Percentiles rank a stretch among this genome's conserved stretches.
These are phyloP conservation scores for Xylariales sp. DNA, from an alignment of 2,329 filamentous ascomycete species.

Conservation along the genomic window DNA sequence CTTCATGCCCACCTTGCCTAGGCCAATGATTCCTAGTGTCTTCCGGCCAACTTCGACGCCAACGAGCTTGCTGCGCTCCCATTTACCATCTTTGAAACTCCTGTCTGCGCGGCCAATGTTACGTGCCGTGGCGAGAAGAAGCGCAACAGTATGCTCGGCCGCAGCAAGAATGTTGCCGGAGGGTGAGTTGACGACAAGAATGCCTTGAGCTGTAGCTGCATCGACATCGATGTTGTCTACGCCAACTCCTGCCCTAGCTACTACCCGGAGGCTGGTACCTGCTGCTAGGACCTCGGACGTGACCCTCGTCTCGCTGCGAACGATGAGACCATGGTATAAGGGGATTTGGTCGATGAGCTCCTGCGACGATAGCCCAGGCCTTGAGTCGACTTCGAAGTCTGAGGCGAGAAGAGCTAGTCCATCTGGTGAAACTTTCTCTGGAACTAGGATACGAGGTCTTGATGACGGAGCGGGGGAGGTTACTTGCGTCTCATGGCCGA, in stretches of 20 bases:
- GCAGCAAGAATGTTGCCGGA: slow-evolving; percentile 77
- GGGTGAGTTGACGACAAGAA: slow-evolving; percentile 77
- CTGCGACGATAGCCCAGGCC: slow-evolving; percentile 54
- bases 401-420: slow-evolving; percentile 64
- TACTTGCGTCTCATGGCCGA: background rate
- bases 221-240: slow-evolving; percentile 79
- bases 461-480: slow-evolving; percentile 3
- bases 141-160: slow-evolving; percentile 70
- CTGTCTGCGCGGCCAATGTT: slow-evolving; percentile 67
- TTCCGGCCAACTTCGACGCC: slow-evolving; percentile 77
- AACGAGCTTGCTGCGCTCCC: slow-evolving; percentile 70
- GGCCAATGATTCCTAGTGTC: slow-evolving; percentile 68
- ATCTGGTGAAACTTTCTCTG: slow-evolving; percentile 77
- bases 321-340: slow-evolving; percentile 70
- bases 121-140: slow-evolving; percentile 69
- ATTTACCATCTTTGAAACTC: slow-evolving; percentile 66
- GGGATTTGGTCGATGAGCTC: slow-evolving; percentile 65
- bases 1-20: slow-evolving; percentile 79
- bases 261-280: slow-evolving; percentile 67
- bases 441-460: slow-evolving; percentile 57
- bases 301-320: slow-evolving; percentile 78
- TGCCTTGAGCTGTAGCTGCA: slow-evolving; percentile 65
- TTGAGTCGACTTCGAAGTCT: slow-evolving; percentile 66
- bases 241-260: slow-evolving; percentile 75
- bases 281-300: slow-evolving; percentile 62